Evolutionary conservation across 257 asterid species (phyloP).

Genomic region (Nemophila menziesii): DNA sequence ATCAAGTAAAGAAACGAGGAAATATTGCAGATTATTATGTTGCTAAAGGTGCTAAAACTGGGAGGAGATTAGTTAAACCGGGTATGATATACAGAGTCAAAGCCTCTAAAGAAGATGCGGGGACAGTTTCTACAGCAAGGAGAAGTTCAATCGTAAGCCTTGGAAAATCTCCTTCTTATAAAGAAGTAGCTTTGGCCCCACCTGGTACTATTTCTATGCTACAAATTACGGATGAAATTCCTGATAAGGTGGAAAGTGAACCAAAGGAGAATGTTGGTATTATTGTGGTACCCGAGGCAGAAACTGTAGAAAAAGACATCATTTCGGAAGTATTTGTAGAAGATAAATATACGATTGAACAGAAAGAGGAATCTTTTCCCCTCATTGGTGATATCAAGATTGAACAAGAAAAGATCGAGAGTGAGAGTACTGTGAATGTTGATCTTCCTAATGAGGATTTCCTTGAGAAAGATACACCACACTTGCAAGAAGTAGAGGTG

Average conservation of each 20-base stretch:
- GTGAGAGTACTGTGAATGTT: slow-evolving; percentile 14
- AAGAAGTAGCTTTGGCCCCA: slow-evolving; percentile 96
- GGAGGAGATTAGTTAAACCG: slow-evolving; percentile 61
- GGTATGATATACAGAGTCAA: slow-evolving; percentile 85
- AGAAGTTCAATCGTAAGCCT: slow-evolving; percentile 71
- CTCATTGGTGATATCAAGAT: slow-evolving; percentile 24
- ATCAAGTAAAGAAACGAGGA: slow-evolving; percentile 67
- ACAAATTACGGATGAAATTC: slow-evolving; percentile 44
- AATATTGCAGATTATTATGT: slow-evolving; percentile 64
- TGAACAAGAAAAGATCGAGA: slow-evolving; percentile 21
- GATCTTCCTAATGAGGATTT: slow-evolving; percentile 24
- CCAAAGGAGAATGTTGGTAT: slow-evolving; percentile 19
- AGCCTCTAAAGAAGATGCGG: slow-evolving; percentile 45
- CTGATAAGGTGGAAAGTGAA: slow-evolving; percentile 18
- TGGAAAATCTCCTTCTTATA: slow-evolving; percentile 91
- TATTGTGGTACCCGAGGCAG: slow-evolving; percentile 18
- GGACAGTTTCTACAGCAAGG: slow-evolving; percentile 31
- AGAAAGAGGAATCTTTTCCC: slow-evolving; percentile 27
- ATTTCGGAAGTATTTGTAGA: slow-evolving; percentile 20
- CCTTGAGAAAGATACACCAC: slow-evolving; percentile 25
- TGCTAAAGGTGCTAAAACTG: slow-evolving; percentile 68
- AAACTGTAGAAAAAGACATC: slow-evolving; percentile 27
- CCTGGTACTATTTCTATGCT: slow-evolving; percentile 80
- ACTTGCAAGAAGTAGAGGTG: slow-evolving; percentile 34
- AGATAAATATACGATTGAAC: slow-evolving; percentile 24